Evolutionary conservation across 176 grass and related monocot species (phyloP).

Genomic region (Avena insularis): DNA sequence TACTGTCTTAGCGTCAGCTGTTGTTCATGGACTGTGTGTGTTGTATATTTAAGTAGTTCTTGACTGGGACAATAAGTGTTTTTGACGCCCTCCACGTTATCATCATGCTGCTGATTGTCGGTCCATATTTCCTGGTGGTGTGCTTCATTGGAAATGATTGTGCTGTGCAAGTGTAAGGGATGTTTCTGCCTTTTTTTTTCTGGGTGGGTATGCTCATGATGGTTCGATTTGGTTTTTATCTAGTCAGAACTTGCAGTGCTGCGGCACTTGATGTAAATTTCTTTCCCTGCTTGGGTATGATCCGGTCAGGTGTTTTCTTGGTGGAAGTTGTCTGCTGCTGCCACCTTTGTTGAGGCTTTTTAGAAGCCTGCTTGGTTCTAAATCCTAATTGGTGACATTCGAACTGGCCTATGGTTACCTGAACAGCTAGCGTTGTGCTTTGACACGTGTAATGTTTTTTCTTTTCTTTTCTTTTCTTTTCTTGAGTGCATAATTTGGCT

Average conservation of each 20-base stretch:
- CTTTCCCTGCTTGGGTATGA: background rate
- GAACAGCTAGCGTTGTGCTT: background rate
- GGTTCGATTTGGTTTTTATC: background rate
- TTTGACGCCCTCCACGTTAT: background rate
- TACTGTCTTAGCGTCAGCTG: background rate
- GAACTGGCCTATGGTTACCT: background rate
- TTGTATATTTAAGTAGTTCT: constrained; percentile 25
- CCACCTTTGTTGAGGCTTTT: background rate
- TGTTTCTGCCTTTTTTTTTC: background rate
- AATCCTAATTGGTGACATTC: background rate
- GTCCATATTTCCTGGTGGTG: background rate
- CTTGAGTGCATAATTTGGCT: too few species aligned
- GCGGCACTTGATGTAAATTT: background rate
- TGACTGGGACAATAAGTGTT: background rate
- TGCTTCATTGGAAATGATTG: background rate
- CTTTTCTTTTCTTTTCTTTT: too few species aligned
- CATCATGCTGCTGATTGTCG: background rate
- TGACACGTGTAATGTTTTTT: too few species aligned
- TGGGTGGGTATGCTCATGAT: background rate
- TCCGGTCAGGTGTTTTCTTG: background rate
- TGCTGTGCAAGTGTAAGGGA: background rate
- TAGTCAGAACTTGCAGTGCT: background rate
- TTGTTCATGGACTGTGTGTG: background rate
- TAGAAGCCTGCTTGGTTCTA: background rate
- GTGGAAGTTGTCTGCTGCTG: background rate